These are phyloP conservation scores for Tolypocladium cylindrosporum DNA, from an alignment of 2,329 filamentous ascomycete genomes.

Conservation along the genomic window DNA sequence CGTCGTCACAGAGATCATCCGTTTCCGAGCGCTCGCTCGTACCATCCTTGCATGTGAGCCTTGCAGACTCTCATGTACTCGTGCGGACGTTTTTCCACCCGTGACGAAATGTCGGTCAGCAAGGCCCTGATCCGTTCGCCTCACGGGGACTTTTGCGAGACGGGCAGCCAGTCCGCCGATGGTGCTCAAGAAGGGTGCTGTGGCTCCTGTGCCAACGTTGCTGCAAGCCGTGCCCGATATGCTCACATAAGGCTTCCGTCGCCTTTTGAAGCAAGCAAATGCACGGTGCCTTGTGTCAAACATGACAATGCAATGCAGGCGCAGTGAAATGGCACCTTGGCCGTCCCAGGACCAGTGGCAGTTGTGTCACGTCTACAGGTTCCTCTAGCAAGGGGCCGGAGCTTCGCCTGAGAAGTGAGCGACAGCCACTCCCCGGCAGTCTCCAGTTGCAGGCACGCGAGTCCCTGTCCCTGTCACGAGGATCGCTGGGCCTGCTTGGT, in stretches of 20 bases:
- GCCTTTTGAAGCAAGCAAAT: neutral
- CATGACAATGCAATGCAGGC: neutral
- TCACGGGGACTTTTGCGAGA: neutral
- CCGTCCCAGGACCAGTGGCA: neutral
- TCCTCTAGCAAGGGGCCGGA: too few species aligned
- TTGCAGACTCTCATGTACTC: neutral
- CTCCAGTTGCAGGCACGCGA: neutral
- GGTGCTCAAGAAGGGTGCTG: neutral
- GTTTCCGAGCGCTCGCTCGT: neutral
- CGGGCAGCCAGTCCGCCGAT: neutral
- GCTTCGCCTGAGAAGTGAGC: neutral
- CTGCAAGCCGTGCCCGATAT: neutral
- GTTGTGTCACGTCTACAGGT: neutral
- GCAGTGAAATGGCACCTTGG: neutral
- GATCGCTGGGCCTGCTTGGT: neutral
- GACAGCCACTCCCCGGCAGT: neutral
- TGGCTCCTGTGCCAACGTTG: neutral
- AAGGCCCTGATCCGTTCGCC: neutral
- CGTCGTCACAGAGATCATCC: neutral
- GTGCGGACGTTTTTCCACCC: neutral
- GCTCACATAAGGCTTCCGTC: neutral
- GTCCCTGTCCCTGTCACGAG: neutral
- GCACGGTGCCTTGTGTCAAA: too few species aligned
- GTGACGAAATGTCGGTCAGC: neutral
- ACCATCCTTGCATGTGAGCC: neutral